These are phyloP conservation scores for Leccinum angustisporum DNA, from an alignment of 1,284 basidiomycete species.

Conservation along the genomic window DNA sequence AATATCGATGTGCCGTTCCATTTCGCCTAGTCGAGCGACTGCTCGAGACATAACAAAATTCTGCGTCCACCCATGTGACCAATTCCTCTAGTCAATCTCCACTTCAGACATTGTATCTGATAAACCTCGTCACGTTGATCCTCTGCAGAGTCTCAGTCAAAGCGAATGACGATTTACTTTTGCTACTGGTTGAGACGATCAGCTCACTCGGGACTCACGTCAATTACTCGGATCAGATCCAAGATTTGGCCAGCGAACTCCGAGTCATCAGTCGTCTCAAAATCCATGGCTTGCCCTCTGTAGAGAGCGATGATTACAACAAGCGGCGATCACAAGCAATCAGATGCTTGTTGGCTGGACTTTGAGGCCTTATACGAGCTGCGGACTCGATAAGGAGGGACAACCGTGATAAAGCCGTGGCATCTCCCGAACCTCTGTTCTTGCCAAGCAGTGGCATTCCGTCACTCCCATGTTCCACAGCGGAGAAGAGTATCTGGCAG, in stretches of 20 bases:
- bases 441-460: constrained; percentile 19
- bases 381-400: constrained; percentile 50
- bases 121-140: constrained; percentile 70
- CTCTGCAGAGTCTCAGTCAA: constrained; percentile 70
- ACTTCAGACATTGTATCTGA: constrained; percentile 83
- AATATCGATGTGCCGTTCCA: constrained; percentile 90
- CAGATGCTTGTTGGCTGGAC: constrained; percentile 69
- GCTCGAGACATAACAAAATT: constrained; percentile 44
- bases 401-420: constrained; percentile 28
- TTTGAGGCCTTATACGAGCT: constrained; percentile 70
- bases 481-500: constrained; percentile 62
- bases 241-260: constrained; percentile 87
- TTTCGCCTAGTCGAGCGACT: constrained; percentile 84
- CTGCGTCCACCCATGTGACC: constrained; percentile 46
- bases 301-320: constrained; percentile 45
- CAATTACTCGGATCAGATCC: constrained; percentile 96
- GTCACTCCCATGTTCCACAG: constrained; percentile 42
- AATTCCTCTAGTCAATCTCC: constrained; percentile 86
- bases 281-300: constrained; percentile 53
- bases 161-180: constrained; percentile 67
- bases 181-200: constrained; percentile 76
- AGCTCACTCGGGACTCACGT: constrained; percentile 85
- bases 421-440: constrained; percentile 23
- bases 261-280: constrained; percentile 66
- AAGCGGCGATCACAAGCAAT: constrained; percentile 67